Conservation (phyloP, 1,139 yeast genomes). For the Sugiyamaella sp. region DNA sequence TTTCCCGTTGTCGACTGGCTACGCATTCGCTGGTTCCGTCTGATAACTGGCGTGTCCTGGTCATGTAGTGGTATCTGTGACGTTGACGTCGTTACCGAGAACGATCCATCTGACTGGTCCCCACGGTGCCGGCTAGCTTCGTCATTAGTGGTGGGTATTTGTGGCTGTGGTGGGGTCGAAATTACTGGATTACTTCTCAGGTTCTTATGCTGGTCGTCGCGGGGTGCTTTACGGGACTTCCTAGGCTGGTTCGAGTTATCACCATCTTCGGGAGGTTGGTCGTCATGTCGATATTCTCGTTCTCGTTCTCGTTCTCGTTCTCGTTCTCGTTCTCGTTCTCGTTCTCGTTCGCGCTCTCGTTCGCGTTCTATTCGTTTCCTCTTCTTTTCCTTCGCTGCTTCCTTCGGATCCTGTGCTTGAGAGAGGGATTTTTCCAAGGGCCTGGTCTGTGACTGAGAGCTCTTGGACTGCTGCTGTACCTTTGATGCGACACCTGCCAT, state of each 20-base stretch:
- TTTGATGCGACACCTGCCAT: no score
- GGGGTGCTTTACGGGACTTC: no score
- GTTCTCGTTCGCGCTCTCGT: neutral
- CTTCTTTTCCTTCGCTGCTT: neutral
- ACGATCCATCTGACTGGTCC: neutral
- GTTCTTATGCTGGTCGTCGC: neutral
- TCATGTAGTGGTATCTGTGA: conserved; percentile 16
- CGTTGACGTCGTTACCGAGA: conserved; percentile 2
- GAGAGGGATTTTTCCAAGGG: neutral
- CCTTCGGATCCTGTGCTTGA: neutral
- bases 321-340: no score
- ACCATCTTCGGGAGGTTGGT: no score
- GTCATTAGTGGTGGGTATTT: neutral
- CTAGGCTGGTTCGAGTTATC: no score
- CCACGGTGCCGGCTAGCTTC: neutral
- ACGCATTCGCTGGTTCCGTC: conserved; percentile 45
- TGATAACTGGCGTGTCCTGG: conserved; percentile 48
- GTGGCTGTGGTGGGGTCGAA: neutral
- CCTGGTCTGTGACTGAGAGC: no score
- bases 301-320: no score
- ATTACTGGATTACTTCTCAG: neutral
- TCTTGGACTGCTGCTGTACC: no score
- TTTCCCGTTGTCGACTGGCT: conserved; percentile 34
- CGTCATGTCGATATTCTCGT: no score
- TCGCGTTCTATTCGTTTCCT: neutral